These are phyloP conservation scores for Backusella tarrabulga DNA, from an alignment of 192 early-diverging fungal species.

Conservation along the genomic window DNA sequence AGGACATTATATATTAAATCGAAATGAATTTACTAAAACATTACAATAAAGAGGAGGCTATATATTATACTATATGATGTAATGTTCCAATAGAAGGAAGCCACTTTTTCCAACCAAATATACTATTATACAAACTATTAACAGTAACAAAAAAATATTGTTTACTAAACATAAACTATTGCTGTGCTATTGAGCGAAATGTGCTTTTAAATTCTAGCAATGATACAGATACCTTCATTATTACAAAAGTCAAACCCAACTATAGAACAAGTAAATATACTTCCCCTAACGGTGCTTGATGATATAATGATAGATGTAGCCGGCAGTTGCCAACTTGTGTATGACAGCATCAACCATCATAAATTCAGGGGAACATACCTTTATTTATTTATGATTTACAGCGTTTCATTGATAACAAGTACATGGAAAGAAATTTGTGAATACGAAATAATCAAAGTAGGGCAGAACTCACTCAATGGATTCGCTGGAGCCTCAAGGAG, in stretches of 20 bases:
- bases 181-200: background rate
- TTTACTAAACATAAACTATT: background rate
- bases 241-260: background rate
- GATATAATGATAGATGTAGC: background rate
- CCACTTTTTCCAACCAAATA: background rate
- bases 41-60: background rate
- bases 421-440: no score
- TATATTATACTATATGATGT: background rate
- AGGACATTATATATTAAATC: background rate
- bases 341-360: background rate
- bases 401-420: no score
- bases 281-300: background rate
- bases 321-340: no score
- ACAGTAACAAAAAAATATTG: background rate
- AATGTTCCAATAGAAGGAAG: background rate
- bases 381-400: no score
- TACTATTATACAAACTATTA: background rate
- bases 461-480: no score
- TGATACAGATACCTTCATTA: background rate
- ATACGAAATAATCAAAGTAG: no score
- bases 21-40: background rate
- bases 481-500: no score
- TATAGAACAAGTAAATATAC: background rate
- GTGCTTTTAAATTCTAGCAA: background rate
- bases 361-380: background rate